phyloP scores from a whole-genome alignment of 163 green algal species.

The Chloromonas sp. region DNA sequence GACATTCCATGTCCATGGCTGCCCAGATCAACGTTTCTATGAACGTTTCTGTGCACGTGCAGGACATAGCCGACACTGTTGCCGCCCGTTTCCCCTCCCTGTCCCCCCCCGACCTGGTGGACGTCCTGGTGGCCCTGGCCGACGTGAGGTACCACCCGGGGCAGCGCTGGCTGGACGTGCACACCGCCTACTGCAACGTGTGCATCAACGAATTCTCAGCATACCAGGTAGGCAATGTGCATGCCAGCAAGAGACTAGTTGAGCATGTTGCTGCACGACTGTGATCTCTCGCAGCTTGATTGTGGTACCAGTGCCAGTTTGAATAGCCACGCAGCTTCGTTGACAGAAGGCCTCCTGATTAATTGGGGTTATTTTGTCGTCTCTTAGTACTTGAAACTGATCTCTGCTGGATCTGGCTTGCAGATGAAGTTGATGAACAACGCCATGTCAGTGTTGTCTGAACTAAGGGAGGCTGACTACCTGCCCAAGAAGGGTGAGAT shows the following conservation, averaged over 20 bases:
- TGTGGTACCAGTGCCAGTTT: no score
- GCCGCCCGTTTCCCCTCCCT: background rate
- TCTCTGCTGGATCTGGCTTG: no score
- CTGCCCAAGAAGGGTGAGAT: background rate
- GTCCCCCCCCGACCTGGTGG: slow-evolving; percentile 3
- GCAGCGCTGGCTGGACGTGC: background rate
- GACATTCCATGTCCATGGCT: background rate
- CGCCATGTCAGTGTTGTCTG: background rate
- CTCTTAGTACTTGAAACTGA: no score
- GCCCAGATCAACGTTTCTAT: background rate
- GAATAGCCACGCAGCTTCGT: no score
- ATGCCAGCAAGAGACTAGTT: background rate
- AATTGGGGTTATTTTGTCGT: no score
- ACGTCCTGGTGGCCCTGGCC: background rate
- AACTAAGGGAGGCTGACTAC: background rate
- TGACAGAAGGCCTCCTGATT: no score
- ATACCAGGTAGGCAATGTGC: background rate
- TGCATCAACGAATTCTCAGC: background rate
- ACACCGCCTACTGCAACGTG: slow-evolving; percentile 2
- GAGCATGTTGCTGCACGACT: no score
- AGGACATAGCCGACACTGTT: background rate
- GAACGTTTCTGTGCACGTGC: background rate
- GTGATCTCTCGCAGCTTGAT: no score
- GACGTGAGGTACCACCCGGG: slow-evolving; percentile 1
- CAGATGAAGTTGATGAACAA: background rate